phyloP scores from a whole-genome alignment of 2,329 filamentous ascomycete species.

The Cladosporium velox region DNA sequence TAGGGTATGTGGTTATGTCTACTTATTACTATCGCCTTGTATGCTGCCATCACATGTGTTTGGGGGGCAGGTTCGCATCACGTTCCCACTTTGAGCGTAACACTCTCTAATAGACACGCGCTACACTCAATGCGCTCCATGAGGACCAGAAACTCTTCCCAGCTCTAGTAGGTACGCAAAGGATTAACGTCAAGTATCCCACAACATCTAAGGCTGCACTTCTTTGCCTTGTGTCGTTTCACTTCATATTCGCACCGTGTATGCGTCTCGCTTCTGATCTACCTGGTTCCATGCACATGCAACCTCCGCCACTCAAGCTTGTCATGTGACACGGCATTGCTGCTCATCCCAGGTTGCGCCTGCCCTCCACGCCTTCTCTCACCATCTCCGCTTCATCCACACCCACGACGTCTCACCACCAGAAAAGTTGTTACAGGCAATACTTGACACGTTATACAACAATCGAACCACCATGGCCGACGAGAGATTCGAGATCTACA shows the following conservation, averaged over 20 bases:
- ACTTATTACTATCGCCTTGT: not conserved
- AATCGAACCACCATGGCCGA: not conserved
- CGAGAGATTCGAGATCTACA: conserved; percentile 16
- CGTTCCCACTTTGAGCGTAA: not conserved
- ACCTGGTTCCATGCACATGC: not conserved
- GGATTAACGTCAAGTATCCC: no score
- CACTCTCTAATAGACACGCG: not conserved
- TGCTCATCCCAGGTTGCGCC: not conserved
- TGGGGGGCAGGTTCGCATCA: not conserved
- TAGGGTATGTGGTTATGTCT: not conserved
- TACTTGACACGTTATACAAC: not conserved
- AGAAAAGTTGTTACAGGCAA: not conserved
- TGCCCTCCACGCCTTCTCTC: not conserved
- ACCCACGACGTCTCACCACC: not conserved
- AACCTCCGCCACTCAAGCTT: not conserved
- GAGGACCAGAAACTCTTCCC: not conserved
- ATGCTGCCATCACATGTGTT: no score
- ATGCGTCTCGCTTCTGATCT: not conserved
- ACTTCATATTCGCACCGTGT: not conserved
- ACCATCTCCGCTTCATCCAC: not conserved
- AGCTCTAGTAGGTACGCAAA: not conserved
- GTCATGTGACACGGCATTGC: not conserved
- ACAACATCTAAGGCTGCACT: no score
- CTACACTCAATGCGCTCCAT: not conserved
- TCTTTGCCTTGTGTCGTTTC: not conserved